Percentiles rank a stretch among this genome's conserved stretches.
Conservation (phyloP, 2,329 filamentous ascomycete species). For the Diatrype stigma region DNA sequence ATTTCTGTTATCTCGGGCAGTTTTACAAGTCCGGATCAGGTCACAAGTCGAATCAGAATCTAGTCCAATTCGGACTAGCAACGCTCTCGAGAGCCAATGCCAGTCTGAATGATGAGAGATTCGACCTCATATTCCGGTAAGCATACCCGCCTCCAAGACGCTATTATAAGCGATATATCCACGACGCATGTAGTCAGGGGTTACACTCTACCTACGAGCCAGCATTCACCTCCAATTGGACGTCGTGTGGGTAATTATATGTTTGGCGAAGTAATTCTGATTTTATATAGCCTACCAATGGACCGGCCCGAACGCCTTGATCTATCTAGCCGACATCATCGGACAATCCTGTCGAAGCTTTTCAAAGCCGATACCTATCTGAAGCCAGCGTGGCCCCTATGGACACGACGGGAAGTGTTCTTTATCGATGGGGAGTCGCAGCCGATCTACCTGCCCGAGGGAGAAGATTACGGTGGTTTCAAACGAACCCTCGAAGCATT, state of each 20-base stretch:
- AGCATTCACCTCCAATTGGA: too few species aligned
- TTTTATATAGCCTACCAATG: conserved; percentile 33
- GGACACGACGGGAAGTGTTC: conserved; percentile 50
- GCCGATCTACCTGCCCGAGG: conserved; percentile 49
- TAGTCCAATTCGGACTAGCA: conserved; percentile 49
- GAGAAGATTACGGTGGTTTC: conserved; percentile 52
- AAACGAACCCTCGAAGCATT: conserved; percentile 53
- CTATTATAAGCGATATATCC: too few species aligned
- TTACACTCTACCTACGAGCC: too few species aligned
- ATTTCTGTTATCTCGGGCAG: conserved; percentile 49
- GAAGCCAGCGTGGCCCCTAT: conserved; percentile 55
- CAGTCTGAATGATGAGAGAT: conserved; percentile 51
- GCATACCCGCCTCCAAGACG: conserved; percentile 8
- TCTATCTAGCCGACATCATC: conserved; percentile 51
- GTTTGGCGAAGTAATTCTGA: neutral
- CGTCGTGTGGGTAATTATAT: neutral
- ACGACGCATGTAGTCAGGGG: conserved; percentile 10
- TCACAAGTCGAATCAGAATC: conserved; percentile 43
- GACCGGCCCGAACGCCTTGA: conserved; percentile 42
- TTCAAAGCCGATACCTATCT: conserved; percentile 52
- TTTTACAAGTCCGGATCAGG: conserved; percentile 42
- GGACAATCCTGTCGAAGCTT: conserved; percentile 49
- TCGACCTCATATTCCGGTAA: conserved; percentile 52
- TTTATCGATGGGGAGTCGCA: conserved; percentile 48
- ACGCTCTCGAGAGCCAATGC: conserved; percentile 49